Percentiles rank a stretch among this genome's conserved stretches.
Conservation (phyloP, 768 basidiomycete species). For the Russula earlei region DNA sequence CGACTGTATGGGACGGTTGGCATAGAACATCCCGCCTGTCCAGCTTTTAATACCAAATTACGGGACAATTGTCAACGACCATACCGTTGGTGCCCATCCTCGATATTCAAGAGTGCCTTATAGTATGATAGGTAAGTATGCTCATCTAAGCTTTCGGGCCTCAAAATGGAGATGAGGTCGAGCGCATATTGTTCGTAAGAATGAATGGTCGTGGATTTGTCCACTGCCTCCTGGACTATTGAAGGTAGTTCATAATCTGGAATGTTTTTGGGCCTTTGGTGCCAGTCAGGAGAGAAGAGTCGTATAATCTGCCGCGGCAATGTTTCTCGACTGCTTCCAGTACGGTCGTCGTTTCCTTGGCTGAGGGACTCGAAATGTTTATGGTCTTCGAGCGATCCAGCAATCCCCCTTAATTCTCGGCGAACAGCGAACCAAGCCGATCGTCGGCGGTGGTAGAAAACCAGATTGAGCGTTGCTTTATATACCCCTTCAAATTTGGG, state of each 20-base stretch:
- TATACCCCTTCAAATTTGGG: slow-evolving; percentile 10
- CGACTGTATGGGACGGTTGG: not conserved
- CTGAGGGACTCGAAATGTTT: not conserved
- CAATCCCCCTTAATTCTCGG: not conserved
- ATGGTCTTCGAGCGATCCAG: slow-evolving; percentile 5
- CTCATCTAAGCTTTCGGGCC: not conserved
- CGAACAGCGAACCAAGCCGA: not conserved
- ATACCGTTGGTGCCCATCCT: slow-evolving; percentile 39
- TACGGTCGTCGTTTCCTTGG: not conserved
- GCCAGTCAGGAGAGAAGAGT: not conserved
- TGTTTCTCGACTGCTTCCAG: not conserved
- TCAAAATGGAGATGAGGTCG: not conserved
- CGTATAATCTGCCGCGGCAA: not conserved
- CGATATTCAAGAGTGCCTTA: slow-evolving; percentile 4
- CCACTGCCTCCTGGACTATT: slow-evolving; percentile 1
- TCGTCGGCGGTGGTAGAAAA: slow-evolving; percentile 1
- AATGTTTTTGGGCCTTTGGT: not conserved
- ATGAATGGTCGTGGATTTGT: not conserved
- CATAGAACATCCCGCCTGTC: not conserved
- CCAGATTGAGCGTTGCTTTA: slow-evolving; percentile 3
- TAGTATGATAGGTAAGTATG: slow-evolving; percentile 4
- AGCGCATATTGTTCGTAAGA: not conserved
- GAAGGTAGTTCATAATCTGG: slow-evolving; percentile 6
- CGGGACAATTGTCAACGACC: slow-evolving; percentile 23
- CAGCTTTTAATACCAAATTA: slow-evolving; percentile 26